phyloP scores from a whole-genome alignment of 495 filamentous ascomycete species.

The Penicillium verhagenii region DNA sequence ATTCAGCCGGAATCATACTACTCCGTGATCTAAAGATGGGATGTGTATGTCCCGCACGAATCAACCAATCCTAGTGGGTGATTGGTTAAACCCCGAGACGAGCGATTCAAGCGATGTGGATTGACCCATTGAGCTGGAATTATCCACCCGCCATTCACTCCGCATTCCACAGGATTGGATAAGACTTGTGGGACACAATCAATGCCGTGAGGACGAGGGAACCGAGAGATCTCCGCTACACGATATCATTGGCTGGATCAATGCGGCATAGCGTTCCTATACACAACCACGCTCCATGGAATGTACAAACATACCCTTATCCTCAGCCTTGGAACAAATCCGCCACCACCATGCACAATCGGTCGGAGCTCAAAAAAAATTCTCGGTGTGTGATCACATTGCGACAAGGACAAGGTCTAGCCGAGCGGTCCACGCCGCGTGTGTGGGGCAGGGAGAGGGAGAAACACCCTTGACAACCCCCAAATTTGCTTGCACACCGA shows the following conservation, averaged over 20 bases:
- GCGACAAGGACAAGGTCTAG: constrained; percentile 6
- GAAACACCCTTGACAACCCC: constrained; percentile 16
- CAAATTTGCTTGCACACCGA: background rate
- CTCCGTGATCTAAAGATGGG: too few relatives aligned
- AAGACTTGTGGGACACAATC: background rate
- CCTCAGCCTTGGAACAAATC: constrained; percentile 55
- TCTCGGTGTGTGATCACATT: constrained; percentile 3
- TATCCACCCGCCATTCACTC: background rate
- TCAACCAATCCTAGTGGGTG: background rate
- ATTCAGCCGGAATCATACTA: background rate
- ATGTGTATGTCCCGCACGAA: background rate
- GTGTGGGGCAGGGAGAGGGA: too few relatives aligned
- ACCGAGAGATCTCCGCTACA: background rate
- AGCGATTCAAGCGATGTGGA: background rate
- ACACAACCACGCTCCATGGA: background rate
- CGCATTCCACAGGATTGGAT: constrained; percentile 1
- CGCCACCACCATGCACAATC: constrained; percentile 44
- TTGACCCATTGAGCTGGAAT: background rate
- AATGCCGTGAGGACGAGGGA: background rate
- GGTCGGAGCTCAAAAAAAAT: background rate
- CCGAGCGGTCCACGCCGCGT: constrained; percentile 13
- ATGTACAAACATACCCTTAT: background rate
- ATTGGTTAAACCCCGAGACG: background rate
- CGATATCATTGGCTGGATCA: background rate
- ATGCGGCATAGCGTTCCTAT: background rate